A percentile compares a stretch with the other conserved stretches of the same genome.
Conservation (phyloP, 2,329 filamentous ascomycete species). For the Pseudovirgaria hyperparasitica region DNA sequence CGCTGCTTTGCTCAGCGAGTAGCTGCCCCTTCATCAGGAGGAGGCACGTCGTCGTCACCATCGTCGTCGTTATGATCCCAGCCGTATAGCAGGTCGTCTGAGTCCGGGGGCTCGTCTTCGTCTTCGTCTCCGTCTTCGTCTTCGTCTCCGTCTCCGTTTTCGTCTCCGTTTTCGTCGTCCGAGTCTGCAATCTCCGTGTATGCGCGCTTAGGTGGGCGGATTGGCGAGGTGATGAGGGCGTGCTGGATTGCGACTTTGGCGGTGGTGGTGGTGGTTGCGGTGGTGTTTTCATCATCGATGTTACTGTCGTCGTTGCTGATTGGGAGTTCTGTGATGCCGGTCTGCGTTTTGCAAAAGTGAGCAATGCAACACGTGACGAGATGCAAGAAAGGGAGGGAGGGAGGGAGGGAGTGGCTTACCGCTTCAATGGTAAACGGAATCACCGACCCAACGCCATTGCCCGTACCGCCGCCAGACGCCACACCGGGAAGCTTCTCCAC, state of each 20-base stretch:
- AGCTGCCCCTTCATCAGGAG: too few species aligned
- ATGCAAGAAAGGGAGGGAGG: slow-evolving; percentile 1
- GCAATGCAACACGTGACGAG: slow-evolving; percentile 1
- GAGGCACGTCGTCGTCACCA: too few species aligned
- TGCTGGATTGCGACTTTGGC: too few species aligned
- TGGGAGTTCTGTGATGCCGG: background rate
- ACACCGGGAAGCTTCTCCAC: slow-evolving; percentile 32
- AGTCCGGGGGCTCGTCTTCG: too few species aligned
- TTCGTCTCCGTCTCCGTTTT: slow-evolving; percentile 60
- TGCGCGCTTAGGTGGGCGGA: slow-evolving; percentile 44
- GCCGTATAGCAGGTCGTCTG: too few species aligned
- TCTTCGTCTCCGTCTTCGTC: slow-evolving; percentile 35
- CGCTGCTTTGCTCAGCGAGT: too few species aligned
- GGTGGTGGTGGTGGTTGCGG: slow-evolving; percentile 7
- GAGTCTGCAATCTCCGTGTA: slow-evolving; percentile 45
- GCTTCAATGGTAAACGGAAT: slow-evolving; percentile 35
- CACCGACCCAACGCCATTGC: slow-evolving; percentile 36
- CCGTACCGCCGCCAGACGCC: slow-evolving; percentile 26
- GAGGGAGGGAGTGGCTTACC: slow-evolving; percentile 30
- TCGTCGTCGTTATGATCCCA: too few species aligned
- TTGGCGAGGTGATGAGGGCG: slow-evolving; percentile 8
- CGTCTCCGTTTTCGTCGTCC: slow-evolving; percentile 47
- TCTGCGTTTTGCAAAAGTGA: background rate
- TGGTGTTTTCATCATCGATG: slow-evolving; percentile 1
- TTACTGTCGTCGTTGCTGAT: background rate